Percentiles rank a stretch among this genome's conserved stretches.
These are phyloP conservation scores for Hibiscus trionum DNA, from an alignment of 345 rosid species.

Conservation along the genomic window DNA sequence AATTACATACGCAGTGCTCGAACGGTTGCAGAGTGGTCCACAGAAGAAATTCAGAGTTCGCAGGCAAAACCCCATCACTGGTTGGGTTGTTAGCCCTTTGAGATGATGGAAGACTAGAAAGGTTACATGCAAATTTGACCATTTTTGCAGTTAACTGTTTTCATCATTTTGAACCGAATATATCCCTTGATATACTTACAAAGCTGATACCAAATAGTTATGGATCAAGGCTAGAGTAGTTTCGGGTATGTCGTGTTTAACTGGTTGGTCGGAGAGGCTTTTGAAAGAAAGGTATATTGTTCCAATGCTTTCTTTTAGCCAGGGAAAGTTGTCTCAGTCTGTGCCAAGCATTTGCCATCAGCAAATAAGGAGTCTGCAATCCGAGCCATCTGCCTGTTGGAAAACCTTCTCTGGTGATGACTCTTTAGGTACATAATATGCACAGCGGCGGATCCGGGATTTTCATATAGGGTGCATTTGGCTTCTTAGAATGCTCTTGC, in stretches of 20 bases:
- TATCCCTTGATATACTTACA: background rate
- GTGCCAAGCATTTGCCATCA: background rate
- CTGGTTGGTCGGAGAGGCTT: background rate
- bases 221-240: background rate
- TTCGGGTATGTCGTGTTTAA: background rate
- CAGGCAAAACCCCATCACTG: slow-evolving; percentile 75
- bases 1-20: slow-evolving; percentile 67
- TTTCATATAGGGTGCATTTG: no score
- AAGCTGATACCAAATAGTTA: background rate
- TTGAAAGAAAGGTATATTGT: background rate
- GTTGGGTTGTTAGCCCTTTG: slow-evolving; percentile 79
- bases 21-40: slow-evolving; percentile 67
- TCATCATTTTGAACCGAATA: background rate
- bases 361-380: no score
- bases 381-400: background rate
- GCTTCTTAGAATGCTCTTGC: background rate
- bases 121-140: background rate
- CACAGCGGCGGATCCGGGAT: no score
- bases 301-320: background rate
- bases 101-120: slow-evolving; percentile 22
- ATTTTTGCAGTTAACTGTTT: background rate
- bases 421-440: background rate
- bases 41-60: slow-evolving; percentile 54
- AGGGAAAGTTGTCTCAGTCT: no score
- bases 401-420: background rate